phyloP scores from a whole-genome alignment of 352 stramenopile genomes.

The Phytophthora fragariae region DNA sequence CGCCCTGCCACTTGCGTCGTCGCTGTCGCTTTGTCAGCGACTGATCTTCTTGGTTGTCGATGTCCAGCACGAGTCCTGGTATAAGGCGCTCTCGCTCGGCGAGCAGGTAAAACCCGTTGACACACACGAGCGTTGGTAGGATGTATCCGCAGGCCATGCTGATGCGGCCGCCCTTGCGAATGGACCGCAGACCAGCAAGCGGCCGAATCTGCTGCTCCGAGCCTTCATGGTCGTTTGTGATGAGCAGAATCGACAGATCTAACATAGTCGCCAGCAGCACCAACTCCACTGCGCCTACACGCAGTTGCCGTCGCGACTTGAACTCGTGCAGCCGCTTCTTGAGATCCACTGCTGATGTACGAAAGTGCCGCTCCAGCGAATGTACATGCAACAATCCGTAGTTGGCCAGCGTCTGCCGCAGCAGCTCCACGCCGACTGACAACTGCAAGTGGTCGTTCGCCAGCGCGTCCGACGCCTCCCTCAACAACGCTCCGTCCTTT shows the following conservation, averaged over 20 bases:
- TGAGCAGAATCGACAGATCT: constrained; percentile 71
- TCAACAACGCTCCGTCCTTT: constrained; percentile 10
- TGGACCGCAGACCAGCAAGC: constrained; percentile 51
- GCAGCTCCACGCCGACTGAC: constrained; percentile 51
- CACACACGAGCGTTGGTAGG: constrained; percentile 68
- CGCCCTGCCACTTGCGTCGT: constrained; percentile 67
- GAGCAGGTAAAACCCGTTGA: constrained; percentile 78
- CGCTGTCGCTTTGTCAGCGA: constrained; percentile 27
- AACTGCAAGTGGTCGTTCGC: constrained; percentile 41
- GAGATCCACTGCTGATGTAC: constrained; percentile 64
- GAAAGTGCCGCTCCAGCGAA: constrained; percentile 61
- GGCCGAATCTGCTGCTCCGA: constrained; percentile 71
- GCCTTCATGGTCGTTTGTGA: constrained; percentile 85
- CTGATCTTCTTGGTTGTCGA: constrained; percentile 25
- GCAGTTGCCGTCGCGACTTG: constrained; percentile 62
- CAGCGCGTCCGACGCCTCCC: constrained; percentile 27
- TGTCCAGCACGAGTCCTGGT: constrained; percentile 5
- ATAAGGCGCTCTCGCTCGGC: constrained; percentile 34
- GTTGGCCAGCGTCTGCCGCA: constrained; percentile 72
- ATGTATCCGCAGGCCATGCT: constrained; percentile 77
- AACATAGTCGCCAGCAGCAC: constrained; percentile 79
- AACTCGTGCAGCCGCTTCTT: constrained; percentile 85
- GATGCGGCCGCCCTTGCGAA: constrained; percentile 63
- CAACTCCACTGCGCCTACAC: constrained; percentile 74
- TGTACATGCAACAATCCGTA: constrained; percentile 78